Base-by-base conservation (phyloP, 1,284 basidiomycete species). In the Apiotrichum akiyoshidainum region DNA sequence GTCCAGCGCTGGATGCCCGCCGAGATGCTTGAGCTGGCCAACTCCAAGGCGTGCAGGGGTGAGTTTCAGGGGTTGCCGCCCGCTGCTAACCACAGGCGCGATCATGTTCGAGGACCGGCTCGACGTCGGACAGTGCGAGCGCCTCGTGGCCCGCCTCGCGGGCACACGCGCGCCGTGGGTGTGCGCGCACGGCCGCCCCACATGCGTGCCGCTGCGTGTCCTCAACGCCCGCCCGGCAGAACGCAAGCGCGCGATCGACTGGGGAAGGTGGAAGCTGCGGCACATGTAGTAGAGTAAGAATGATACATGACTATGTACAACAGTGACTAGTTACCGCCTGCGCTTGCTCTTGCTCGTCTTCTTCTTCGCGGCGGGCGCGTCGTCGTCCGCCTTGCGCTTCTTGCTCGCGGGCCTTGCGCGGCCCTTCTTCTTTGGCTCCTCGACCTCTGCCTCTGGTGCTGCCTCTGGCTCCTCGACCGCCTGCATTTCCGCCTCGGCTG, bases 81-180 rank as follows among this genome's bases (percentile, higher is more conserved):
- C 16, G 35, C 50, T 48, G 22, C 53, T 67, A 26, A 57, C 54
- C 8, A 11, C 71, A 93, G 91, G 90, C 50, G 91, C 93, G 0
- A 89, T 96, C 75, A 97, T 98, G 94, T 98, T 98, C 81, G 93
- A 92, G 66, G 94, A 97, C 72, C 61, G 80, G 1, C 81, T 98
- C 50, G 83, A 80, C 17, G 56, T 77, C 4, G 81, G 83, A 39
- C 90, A 95, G 70, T 90, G 90, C 72, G 72, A 82, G 65, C 80
- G 82, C 34, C 82, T 98, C 42, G 79, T 97, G 40, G 65, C 70
- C 8, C 82, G 86, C 64, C 81, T 97, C 22, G 81, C 86, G 5
- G 72, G 82, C 58, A 90, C 90, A 1, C 81, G 83, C 3, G 87
- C 90, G 67, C 93, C 94, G 1, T 96, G 95, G 75, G 89, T 90